A percentile compares a stretch with the other conserved stretches of the same genome.
Conservation (phyloP, 225 moss, liverwort and hornwort genomes). For the Asterella californica region DNA sequence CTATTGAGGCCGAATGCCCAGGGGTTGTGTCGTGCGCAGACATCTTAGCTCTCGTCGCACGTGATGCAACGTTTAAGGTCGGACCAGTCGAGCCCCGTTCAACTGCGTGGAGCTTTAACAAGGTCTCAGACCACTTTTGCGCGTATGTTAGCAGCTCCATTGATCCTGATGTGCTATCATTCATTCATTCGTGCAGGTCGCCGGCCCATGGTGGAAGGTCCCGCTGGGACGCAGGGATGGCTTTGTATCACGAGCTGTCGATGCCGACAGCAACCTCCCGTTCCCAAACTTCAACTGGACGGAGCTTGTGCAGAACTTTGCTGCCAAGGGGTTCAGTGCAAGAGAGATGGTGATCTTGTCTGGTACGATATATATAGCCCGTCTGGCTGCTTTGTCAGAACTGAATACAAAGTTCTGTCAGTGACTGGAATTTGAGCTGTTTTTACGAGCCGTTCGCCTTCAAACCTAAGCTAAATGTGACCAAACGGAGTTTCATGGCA, state of each 20-base stretch:
- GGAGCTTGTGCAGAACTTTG: conserved; percentile 18
- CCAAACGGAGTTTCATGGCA: background rate
- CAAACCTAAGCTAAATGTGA: background rate
- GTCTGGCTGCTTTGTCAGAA: no score
- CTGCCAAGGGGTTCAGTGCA: conserved; percentile 7
- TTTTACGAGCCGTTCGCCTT: background rate
- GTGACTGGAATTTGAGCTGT: background rate
- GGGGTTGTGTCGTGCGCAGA: conserved; percentile 66
- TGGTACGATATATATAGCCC: no score
- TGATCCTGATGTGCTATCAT: no score
- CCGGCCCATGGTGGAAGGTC: conserved; percentile 17
- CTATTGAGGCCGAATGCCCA: conserved; percentile 48
- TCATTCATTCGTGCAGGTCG: no score
- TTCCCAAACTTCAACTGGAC: conserved; percentile 8
- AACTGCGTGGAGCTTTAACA: no score
- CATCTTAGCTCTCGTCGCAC: conserved; percentile 37
- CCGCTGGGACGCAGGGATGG: conserved; percentile 17
- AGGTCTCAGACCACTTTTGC: no score
- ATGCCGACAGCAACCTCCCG: conserved; percentile 11
- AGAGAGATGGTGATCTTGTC: conserved; percentile 20
- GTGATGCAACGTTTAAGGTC: conserved; percentile 15
- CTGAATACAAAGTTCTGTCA: no score
- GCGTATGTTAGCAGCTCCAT: no score
- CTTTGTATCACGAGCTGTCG: background rate
- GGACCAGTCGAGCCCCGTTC: background rate